Conservation (phyloP, 768 basidiomycete species). For the Suillus spraguei region DNA sequence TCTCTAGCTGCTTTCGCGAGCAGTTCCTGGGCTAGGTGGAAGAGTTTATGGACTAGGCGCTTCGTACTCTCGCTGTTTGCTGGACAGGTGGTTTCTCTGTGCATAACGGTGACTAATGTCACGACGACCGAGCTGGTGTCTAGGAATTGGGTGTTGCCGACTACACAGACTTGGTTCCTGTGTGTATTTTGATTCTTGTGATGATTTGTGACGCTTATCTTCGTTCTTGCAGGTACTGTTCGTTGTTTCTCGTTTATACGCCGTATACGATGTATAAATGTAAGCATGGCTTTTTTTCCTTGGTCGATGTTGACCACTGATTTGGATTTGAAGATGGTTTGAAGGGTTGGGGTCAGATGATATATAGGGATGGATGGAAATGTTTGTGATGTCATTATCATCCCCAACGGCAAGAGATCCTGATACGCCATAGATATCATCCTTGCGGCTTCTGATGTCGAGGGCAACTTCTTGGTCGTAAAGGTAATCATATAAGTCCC, state of each 20-base stretch:
- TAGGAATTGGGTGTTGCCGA: conserved; percentile 73
- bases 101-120: conserved; percentile 88
- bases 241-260: conserved; percentile 74
- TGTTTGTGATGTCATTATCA: conserved; percentile 47
- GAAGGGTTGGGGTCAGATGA: conserved; percentile 78
- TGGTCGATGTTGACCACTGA: neutral
- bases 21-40: conserved; percentile 63
- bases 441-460: conserved; percentile 80
- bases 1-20: conserved; percentile 53
- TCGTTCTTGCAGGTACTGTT: conserved; percentile 62
- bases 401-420: neutral
- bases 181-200: conserved; percentile 38
- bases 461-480: conserved; percentile 86
- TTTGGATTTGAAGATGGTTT: conserved; percentile 71
- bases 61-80: conserved; percentile 72
- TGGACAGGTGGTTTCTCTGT: conserved; percentile 83
- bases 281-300: conserved; percentile 36
- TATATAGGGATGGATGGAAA: conserved; percentile 83
- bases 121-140: conserved; percentile 77
- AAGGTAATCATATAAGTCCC: conserved; percentile 44
- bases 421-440: conserved; percentile 58
- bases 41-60: conserved; percentile 76
- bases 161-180: conserved; percentile 86
- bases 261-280: conserved; percentile 91
- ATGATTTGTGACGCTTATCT: neutral